Percentiles rank a stretch among this genome's conserved stretches.
These are phyloP conservation scores for Gentiana straminea DNA, from an alignment of 257 asterid species.

Conservation along the genomic window DNA sequence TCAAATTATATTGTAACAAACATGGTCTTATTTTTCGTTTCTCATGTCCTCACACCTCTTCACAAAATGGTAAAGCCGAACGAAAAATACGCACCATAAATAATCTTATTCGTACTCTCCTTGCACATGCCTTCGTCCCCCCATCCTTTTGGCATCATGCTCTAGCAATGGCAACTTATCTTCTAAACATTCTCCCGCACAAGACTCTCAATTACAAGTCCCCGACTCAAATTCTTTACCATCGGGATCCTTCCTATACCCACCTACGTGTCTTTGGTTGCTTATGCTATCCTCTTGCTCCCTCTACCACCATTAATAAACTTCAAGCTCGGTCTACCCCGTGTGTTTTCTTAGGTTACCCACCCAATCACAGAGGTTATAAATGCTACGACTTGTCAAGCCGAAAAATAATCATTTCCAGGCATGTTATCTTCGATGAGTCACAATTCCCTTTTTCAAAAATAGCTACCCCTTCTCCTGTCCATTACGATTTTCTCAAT, in stretches of 20 bases:
- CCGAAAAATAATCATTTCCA: neutral
- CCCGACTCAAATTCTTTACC: neutral
- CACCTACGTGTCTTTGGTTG: constrained; percentile 2
- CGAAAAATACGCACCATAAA: no score
- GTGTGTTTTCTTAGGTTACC: constrained; percentile 1
- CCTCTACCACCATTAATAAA: constrained; percentile 1
- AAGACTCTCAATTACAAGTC: neutral
- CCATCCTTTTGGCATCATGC: constrained; percentile 2
- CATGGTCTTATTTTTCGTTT: no score
- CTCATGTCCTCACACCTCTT: no score
- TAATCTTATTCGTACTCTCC: no score
- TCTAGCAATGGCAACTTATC: neutral
- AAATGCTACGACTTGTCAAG: neutral
- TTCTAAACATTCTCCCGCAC: neutral
- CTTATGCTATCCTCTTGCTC: neutral
- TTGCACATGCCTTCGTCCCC: neutral
- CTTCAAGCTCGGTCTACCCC: neutral
- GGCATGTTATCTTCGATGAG: no score
- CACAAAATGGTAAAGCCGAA: no score
- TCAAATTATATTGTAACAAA: no score
- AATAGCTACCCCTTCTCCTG: no score
- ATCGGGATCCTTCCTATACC: neutral
- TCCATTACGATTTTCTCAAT: no score
- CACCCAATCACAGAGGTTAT: neutral
- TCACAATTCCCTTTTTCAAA: no score